These are phyloP conservation scores for Sarocladium strictum DNA, from an alignment of 2,329 filamentous ascomycete genomes.

Conservation along the genomic window DNA sequence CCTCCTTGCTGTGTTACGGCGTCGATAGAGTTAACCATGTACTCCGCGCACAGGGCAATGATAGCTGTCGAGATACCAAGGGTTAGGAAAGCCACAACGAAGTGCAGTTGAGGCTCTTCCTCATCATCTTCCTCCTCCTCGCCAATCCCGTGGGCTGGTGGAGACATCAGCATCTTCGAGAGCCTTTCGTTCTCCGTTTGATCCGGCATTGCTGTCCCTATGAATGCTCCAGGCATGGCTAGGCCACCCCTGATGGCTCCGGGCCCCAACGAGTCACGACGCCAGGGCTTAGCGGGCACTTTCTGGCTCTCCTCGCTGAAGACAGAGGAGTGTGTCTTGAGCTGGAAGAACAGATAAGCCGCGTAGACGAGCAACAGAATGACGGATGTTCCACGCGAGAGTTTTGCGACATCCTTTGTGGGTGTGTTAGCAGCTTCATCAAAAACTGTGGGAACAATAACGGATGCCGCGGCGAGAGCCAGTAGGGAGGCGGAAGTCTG, in stretches of 20 bases:
- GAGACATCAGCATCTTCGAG: slow-evolving; percentile 33
- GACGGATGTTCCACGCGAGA: slow-evolving; percentile 69
- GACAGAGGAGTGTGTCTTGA: slow-evolving; percentile 74
- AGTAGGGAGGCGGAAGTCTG: slow-evolving; percentile 82
- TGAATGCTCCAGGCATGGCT: slow-evolving; percentile 31
- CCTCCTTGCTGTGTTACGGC: slow-evolving; percentile 53
- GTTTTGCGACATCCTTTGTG: slow-evolving; percentile 45
- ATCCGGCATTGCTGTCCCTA: slow-evolving; percentile 27
- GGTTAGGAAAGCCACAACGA: slow-evolving; percentile 65
- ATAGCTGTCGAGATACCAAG: slow-evolving; percentile 69
- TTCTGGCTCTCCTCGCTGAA: slow-evolving; percentile 80
- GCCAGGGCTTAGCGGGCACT: slow-evolving; percentile 54
- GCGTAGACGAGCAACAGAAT: slow-evolving; percentile 80
- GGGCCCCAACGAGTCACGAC: slow-evolving; percentile 20
- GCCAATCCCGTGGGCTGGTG: slow-evolving; percentile 23
- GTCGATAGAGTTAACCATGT: slow-evolving; percentile 69
- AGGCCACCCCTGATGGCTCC: slow-evolving; percentile 34
- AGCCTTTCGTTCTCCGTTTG: slow-evolving; percentile 36
- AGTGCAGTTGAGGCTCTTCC: slow-evolving; percentile 68
- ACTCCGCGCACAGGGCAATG: slow-evolving; percentile 77
- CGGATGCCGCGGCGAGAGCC: slow-evolving; percentile 68
- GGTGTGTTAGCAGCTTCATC: slow-evolving; percentile 42
- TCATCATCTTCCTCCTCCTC: slow-evolving; percentile 62
- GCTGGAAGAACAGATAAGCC: slow-evolving; percentile 83
- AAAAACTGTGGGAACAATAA: slow-evolving; percentile 90